These are phyloP conservation scores for Cordyceps fumosorosea DNA, from an alignment of 2,329 filamentous ascomycete genomes.

Conservation along the genomic window DNA sequence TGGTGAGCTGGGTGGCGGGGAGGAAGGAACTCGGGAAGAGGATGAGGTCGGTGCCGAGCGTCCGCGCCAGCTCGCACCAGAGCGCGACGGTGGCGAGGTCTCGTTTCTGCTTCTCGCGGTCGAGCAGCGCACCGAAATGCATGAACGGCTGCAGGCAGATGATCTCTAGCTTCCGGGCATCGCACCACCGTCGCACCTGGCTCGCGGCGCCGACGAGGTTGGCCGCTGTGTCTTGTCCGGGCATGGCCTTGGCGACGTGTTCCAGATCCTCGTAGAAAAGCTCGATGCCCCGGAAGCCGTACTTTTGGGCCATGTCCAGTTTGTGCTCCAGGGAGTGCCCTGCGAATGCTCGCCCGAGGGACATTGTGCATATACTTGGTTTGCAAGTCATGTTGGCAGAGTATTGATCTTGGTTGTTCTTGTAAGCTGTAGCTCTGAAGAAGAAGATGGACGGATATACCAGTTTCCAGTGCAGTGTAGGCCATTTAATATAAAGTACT, in stretches of 20 bases:
- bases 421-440: neutral
- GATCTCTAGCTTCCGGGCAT: slow-evolving; percentile 47
- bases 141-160: slow-evolving; percentile 70
- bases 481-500: neutral
- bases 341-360: slow-evolving; percentile 62
- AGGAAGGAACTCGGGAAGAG: slow-evolving; percentile 69
- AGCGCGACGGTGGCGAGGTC: slow-evolving; percentile 57
- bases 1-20: slow-evolving; percentile 35
- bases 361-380: slow-evolving; percentile 70
- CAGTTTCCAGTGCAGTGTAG: neutral
- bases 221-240: slow-evolving; percentile 24
- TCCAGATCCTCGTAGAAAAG: slow-evolving; percentile 72
- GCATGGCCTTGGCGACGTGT: slow-evolving; percentile 45
- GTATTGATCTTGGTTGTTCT: neutral
- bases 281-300: slow-evolving; percentile 65
- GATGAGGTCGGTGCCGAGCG: slow-evolving; percentile 63
- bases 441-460: neutral
- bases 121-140: slow-evolving; percentile 68
- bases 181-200: slow-evolving; percentile 51
- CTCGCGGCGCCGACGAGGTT: slow-evolving; percentile 52
- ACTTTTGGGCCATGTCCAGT: slow-evolving; percentile 57
- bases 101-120: slow-evolving; percentile 50
- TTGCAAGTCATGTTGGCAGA: slow-evolving; percentile 23
- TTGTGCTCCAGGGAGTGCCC: slow-evolving; percentile 63
- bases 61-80: slow-evolving; percentile 62